Base-by-base conservation (phyloP, 2,329 filamentous ascomycete species). In the Ophiostoma tasmaniense region DNA sequence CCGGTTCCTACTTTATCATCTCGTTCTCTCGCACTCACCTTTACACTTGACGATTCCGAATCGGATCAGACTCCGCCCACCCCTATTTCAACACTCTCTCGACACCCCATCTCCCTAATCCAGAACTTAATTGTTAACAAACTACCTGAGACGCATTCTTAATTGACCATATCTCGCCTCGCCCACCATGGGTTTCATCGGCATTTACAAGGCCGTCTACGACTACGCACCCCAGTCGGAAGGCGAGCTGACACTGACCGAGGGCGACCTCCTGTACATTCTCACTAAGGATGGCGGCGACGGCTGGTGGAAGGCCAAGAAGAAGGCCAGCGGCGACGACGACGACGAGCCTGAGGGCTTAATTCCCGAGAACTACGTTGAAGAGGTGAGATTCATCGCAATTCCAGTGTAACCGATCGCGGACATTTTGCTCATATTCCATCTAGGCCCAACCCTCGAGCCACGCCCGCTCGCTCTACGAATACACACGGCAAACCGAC, bases 261-360 rank as follows among this genome's bases (percentile, higher is more conserved):
- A 74, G 37, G 73, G 73, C 66, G 70, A 71, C 33, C 70, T 74
- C 37, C 72, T 74, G 3, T 74, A 72, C 66, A 50, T 74, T 8
- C 72, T 74, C 55, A 69, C 71, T 75, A 96, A 96, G 81, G 90
- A 87, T 72, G 78, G 80, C 66, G 88, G 91, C 42, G 85, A 87
- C 88, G 80, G 92, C 77, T 98, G 95, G 95, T 98, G 95, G 95
- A 95, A 89, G 79, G 92, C 91, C 65, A 97, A 96, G 83, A 97
- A 96, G 84, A 92, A 89, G 81, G 92, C 93, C 72, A 86, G 86
- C 39, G 85, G 82, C 33, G 91, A 93, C 50, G 93, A 96, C 61
- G 93, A 96, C 59, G 93, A 97, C 61, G 93, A 97, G 79, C 93
- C 93, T 2, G 88, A 92, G 74, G 93, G 93, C 71, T 80, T 97